phyloP scores from a whole-genome alignment of 495 filamentous ascomycete genomes.

The Penicillium samsonianum region DNA sequence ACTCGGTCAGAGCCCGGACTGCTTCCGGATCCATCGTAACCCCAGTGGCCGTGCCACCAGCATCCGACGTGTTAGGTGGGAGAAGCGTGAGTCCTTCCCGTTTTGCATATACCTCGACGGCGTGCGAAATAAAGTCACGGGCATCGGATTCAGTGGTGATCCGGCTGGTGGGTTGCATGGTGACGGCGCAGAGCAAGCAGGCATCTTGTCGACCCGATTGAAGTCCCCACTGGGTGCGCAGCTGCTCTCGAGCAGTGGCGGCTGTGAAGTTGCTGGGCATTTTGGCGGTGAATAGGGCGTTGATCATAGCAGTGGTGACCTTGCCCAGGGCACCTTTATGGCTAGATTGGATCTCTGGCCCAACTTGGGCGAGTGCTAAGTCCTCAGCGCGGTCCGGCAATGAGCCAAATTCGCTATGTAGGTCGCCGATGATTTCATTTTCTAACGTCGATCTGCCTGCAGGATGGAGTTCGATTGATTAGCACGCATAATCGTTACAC shows the following conservation, averaged over 20 bases:
- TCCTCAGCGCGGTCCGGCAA: neutral
- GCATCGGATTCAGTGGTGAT: constrained; percentile 3
- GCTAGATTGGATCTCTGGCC: neutral
- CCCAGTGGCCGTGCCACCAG: neutral
- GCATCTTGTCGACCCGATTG: constrained; percentile 3
- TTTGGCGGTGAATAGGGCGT: neutral
- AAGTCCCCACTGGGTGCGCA: constrained; percentile 2
- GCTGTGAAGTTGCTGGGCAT: neutral
- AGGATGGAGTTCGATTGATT: neutral
- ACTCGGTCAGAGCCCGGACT: constrained; percentile 1
- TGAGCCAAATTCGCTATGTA: neutral
- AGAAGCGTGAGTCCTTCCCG: neutral
- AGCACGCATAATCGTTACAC: neutral
- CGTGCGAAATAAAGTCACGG: constrained; percentile 10
- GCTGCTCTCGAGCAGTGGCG: neutral
- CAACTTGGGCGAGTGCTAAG: neutral
- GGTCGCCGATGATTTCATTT: constrained; percentile 3
- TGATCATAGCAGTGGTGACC: constrained; percentile 1
- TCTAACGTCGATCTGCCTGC: neutral
- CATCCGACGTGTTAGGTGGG: neutral
- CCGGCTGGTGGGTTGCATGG: neutral
- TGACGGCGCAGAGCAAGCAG: neutral
- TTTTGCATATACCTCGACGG: neutral
- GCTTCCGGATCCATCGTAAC: constrained; percentile 2
- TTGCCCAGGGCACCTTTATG: neutral